phyloP scores from a whole-genome alignment of 768 basidiomycete genomes.

The Kwoniella mangroviensis region DNA sequence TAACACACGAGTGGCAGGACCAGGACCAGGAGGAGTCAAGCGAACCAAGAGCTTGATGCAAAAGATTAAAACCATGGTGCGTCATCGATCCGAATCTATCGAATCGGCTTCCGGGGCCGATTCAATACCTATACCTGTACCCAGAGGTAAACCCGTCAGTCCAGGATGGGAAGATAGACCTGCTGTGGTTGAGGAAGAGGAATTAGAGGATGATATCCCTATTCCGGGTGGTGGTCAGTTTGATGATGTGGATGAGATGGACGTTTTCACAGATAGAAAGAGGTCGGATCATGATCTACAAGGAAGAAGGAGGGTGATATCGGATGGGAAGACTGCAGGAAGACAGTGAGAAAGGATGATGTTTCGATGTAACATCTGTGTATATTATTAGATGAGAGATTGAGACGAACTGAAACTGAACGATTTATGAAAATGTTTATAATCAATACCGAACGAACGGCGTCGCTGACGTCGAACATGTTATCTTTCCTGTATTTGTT shows the following conservation, averaged over 20 bases:
- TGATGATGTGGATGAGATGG: conserved; percentile 23
- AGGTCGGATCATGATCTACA: not conserved
- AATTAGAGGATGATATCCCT: conserved; percentile 28
- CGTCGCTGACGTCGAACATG: conserved; percentile 25
- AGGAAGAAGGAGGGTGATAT: conserved; percentile 21
- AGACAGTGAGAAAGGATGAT: conserved; percentile 9
- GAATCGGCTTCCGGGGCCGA: conserved; percentile 17
- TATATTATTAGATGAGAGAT: conserved; percentile 1
- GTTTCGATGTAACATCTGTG: not conserved
- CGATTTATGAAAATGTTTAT: conserved; percentile 8
- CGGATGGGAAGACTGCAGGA: conserved; percentile 22
- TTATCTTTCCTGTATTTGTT: not conserved
- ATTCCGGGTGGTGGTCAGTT: conserved; percentile 30
- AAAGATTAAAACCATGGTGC: conserved; percentile 57
- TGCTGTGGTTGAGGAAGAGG: conserved; percentile 35
- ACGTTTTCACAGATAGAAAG: conserved; percentile 19
- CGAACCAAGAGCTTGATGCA: conserved; percentile 58
- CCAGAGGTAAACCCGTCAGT: conserved; percentile 20
- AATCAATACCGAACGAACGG: conserved; percentile 7
- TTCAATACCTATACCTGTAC: not conserved
- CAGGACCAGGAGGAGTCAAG: conserved; percentile 47
- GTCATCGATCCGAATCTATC: conserved; percentile 47
- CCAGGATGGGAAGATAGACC: conserved; percentile 33
- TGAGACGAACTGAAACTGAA: not conserved
- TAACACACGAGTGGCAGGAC: conserved; percentile 6